Base-by-base conservation (phyloP, 1,284 basidiomycete genomes). In the Laetiporus sulphureus region DNA sequence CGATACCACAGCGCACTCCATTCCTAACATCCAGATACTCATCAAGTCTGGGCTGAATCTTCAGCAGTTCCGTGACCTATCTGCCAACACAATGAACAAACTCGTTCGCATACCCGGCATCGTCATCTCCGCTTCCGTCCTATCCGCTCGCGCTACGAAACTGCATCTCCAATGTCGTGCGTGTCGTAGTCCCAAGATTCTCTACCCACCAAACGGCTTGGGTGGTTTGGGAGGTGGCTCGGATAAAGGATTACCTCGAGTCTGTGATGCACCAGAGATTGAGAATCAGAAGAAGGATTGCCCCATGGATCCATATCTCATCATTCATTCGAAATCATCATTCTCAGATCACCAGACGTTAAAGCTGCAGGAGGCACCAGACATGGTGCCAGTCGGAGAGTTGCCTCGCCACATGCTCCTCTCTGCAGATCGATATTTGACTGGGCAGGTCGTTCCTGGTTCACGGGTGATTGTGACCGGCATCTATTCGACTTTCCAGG, bases 331-430 rank as follows among this genome's bases (percentile, higher is more conserved):
- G 41, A 91, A 92, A 63, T 99, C 92, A 40, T 71, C 77, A 3
- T 99, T 99, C 61, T 86, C 95, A 21, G 96, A 99, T 61, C 91
- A 94, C 55, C 96, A 99, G 65, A 90, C 83, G 5, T 75, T 99
- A 55, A 99, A 99, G 64, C 75, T 99, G 12, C 96, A 99, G 64
- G 96, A 99, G 66, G 94, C 95, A 5, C 96, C 96, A 0, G 96
- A 99, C 62, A 97, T 98, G 92, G 96, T 99, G 0, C 96, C 96
- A 2, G 93, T 99, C 18, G 96, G 96, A 71, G 96, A 99, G 60
- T 72, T 99, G 35, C 96, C 96, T 4, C 71, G 94, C 32, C 96
- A 99, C 63, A 93, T 99, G 75, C 77, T 97, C 41, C 72, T 99
- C 20, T 94, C 90, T 27, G 83, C 83, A 10, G 96, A 99, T 63